These are phyloP conservation scores for Sporobolomyces pararoseus DNA, from an alignment of 768 basidiomycete species.

Conservation along the genomic window DNA sequence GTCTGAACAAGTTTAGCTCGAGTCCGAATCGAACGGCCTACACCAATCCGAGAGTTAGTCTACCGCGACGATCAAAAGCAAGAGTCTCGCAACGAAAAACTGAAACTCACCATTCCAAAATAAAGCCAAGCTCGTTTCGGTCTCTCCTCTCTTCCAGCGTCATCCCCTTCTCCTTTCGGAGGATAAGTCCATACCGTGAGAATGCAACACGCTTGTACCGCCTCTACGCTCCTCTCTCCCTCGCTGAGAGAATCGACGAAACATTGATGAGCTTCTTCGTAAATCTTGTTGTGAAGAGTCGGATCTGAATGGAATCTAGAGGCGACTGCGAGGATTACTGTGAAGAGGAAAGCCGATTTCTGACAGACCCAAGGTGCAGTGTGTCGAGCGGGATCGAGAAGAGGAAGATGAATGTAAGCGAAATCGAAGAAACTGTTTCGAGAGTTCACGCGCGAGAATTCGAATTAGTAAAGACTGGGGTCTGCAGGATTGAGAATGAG, in stretches of 20 bases:
- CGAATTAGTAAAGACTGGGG: not conserved
- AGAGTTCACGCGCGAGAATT: no score
- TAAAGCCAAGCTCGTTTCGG: slow-evolving; percentile 68
- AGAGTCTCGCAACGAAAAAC: not conserved
- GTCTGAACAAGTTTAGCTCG: slow-evolving; percentile 56
- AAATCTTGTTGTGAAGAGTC: slow-evolving; percentile 63
- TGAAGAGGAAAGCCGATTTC: slow-evolving; percentile 87
- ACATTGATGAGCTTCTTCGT: slow-evolving; percentile 75
- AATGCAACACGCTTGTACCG: slow-evolving; percentile 71
- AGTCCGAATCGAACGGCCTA: slow-evolving; percentile 70
- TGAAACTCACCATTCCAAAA: slow-evolving; percentile 38
- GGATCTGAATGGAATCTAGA: slow-evolving; percentile 84
- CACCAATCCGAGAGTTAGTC: no score
- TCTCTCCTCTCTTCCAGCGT: slow-evolving; percentile 68
- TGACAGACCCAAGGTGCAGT: slow-evolving; percentile 92
- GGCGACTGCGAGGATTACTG: slow-evolving; percentile 90
- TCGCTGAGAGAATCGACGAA: slow-evolving; percentile 58
- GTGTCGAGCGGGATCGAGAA: slow-evolving; percentile 81
- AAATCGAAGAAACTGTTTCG: slow-evolving; percentile 47
- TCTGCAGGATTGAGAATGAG: no score
- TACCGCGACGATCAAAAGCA: no score
- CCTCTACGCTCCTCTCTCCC: slow-evolving; percentile 78
- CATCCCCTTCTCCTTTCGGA: slow-evolving; percentile 67
- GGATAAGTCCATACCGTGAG: slow-evolving; percentile 85
- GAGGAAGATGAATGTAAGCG: slow-evolving; percentile 57